Base-by-base conservation (phyloP, 352 stramenopile species). In the Phytophthora tubulina region DNA sequence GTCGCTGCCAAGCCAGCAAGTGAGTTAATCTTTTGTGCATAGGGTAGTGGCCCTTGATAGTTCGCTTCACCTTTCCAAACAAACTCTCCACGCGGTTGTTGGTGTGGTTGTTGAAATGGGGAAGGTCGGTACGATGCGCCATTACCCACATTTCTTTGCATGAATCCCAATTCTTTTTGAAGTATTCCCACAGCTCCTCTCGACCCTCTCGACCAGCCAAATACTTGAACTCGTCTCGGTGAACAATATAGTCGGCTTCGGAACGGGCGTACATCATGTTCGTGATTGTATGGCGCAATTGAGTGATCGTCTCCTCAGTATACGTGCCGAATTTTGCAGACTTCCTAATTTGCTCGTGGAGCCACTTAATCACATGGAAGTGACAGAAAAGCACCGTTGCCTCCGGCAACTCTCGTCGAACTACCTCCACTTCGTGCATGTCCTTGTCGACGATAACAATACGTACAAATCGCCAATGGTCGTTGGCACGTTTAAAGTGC, bases 401-500 rank as follows among this genome's bases (percentile, higher is more conserved):
- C 5, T 52, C 54, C 0, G 54, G 13, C 2, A 62, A 5, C 30
- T 58, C 58, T 5, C 45, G 27, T 1, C n/a, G 50, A 3, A 53
- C 58, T 1, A 58, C 46, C 2, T 66, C 46, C 13, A 66, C 46
- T 13, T 62, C 50, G 6, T 42, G 41, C 41, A 62, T 54, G 17
- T 69, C 51, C 33, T 69, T 62, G 21, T 69, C 61, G 7, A 62
- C 41, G 13, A 64, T 62, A 0, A 68, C 41, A 4, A 68, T 56
- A 1, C 50, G 61, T 0, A 62, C 61, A 7, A 68, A 61, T 4
- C 36, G 6, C 8, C 38, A 67, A 27, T 67, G 27, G 1, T 67
- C 15, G n/a, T 69, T 62, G 7, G 49, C 48, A 3, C 39, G 42
- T 33, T 63, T 69, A 42, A 63, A 63, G 42, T 69, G 51, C 4